phyloP scores from a whole-genome alignment of 495 filamentous ascomycete genomes.

The Immersiella caudata region DNA sequence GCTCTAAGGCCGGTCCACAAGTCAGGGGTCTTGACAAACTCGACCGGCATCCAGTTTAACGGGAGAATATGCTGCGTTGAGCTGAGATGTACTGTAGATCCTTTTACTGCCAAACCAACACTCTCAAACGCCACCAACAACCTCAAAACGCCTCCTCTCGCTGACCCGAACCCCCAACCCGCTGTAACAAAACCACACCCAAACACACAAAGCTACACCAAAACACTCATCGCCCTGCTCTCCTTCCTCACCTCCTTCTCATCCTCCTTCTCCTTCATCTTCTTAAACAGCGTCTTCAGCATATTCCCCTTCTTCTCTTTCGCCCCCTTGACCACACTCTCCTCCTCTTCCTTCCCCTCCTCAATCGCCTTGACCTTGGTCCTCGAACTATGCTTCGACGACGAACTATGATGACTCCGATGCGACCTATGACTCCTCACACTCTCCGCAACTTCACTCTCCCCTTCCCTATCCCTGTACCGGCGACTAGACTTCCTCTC shows the following conservation, averaged over 20 bases:
- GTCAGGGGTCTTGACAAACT: too few species aligned
- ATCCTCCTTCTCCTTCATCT: slow-evolving; percentile 49
- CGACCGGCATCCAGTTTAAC: too few species aligned
- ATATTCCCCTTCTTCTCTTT: slow-evolving; percentile 52
- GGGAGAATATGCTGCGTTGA: neutral
- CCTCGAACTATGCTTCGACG: slow-evolving; percentile 34
- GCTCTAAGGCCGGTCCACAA: too few species aligned
- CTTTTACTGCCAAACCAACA: neutral
- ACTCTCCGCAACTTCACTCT: slow-evolving; percentile 28
- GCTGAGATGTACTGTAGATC: neutral
- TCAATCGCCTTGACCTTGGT: slow-evolving; percentile 38
- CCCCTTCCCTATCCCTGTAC: slow-evolving; percentile 23
- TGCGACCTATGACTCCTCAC: slow-evolving; percentile 36
- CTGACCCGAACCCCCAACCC: neutral
- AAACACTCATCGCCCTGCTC: slow-evolving; percentile 12
- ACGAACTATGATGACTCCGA: slow-evolving; percentile 5
- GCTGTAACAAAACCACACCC: neutral
- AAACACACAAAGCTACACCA: slow-evolving; percentile 1
- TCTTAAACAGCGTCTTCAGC: slow-evolving; percentile 54
- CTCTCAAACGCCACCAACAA: neutral
- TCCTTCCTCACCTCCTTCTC: slow-evolving; percentile 28
- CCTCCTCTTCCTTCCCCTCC: slow-evolving; percentile 38
- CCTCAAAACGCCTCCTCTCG: neutral
- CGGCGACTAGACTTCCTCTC: slow-evolving; percentile 37
- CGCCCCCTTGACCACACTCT: slow-evolving; percentile 20